phyloP scores from a whole-genome alignment of 768 basidiomycete genomes.

The Lentinus brumalis region DNA sequence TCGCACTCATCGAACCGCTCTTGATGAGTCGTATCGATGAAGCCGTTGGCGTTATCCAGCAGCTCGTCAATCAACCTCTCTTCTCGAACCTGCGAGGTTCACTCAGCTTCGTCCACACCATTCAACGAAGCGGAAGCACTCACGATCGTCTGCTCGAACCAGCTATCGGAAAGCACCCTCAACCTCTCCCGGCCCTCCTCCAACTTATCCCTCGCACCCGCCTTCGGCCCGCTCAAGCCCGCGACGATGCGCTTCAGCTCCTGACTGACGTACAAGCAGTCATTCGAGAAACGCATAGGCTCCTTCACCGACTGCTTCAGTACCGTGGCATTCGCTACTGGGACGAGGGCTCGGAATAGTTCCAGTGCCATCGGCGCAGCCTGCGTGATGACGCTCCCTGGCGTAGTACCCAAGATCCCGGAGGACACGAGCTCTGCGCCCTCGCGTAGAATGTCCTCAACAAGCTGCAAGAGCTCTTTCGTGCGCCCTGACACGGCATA shows the following conservation, averaged over 20 bases:
- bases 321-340: constrained; percentile 54
- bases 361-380: constrained; percentile 71
- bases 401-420: constrained; percentile 46
- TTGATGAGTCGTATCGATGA: constrained; percentile 69
- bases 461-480: constrained; percentile 53
- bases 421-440: constrained; percentile 64
- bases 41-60: constrained; percentile 60
- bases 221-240: background rate
- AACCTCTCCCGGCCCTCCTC: constrained; percentile 54
- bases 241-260: constrained; percentile 47
- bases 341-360: constrained; percentile 78
- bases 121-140: constrained; percentile 30
- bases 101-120: background rate
- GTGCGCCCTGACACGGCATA: constrained; percentile 63
- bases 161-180: constrained; percentile 60
- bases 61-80: constrained; percentile 47
- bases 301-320: constrained; percentile 51
- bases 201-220: constrained; percentile 46
- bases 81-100: constrained; percentile 48
- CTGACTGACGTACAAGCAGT: constrained; percentile 66
- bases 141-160: constrained; percentile 73
- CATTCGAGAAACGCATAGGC: constrained; percentile 80
- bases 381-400: constrained; percentile 59
- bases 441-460: constrained; percentile 67
- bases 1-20: constrained; percentile 79